Base-by-base conservation (phyloP, 2,329 filamentous ascomycete species). In the Niveomyces coronatus region DNA sequence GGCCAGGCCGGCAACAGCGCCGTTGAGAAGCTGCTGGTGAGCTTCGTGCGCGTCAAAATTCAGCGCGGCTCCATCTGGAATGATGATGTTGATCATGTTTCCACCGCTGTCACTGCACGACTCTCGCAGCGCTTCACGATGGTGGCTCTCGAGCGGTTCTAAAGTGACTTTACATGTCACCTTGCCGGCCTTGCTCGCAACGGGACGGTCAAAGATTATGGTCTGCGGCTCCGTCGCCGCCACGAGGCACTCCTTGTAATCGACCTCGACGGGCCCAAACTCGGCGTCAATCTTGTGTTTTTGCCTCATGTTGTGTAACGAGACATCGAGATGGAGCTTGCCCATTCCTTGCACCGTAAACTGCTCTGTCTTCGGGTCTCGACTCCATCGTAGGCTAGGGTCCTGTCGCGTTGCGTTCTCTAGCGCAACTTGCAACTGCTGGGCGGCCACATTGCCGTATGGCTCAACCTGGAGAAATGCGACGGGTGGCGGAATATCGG, bases 331-430 rank as follows among this genome's bases (percentile, higher is more conserved):
- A 58, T 98, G 91, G 19, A 98, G 72, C 51, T 94, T 86, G 7
- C 91, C 91, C 91, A 98, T 96, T 4, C 91, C 91, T 37, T 88
- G 88, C 1, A 98, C 70, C 22, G 94, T 81, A 32, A 91, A 95
- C 53, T 94, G 87, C 2, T 91, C 91, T 1, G 85, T 88, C 56
- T 95, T 91, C 44, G 89, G 78, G 50, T 96, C 85, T 20, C 85
- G 69, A 24, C 72, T 83, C 54, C 94, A 84, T 40, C 91, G 77
- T 16, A 98, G 66, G 57, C 87, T 95, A 0, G 91, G 91, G 51
- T 98, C 91, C 63, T 98, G 91, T 48, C 91, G 71, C 1, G 94
- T 74, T 5, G 94, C 72, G 34, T 91, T 75, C 5, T 77, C 73
- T 5, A 98, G 65, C 1, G 82, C 81, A 5, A 82, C 76, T 40